Conservation (phyloP, 148 eudicot species). For the Salicornia ramosissima region DNA sequence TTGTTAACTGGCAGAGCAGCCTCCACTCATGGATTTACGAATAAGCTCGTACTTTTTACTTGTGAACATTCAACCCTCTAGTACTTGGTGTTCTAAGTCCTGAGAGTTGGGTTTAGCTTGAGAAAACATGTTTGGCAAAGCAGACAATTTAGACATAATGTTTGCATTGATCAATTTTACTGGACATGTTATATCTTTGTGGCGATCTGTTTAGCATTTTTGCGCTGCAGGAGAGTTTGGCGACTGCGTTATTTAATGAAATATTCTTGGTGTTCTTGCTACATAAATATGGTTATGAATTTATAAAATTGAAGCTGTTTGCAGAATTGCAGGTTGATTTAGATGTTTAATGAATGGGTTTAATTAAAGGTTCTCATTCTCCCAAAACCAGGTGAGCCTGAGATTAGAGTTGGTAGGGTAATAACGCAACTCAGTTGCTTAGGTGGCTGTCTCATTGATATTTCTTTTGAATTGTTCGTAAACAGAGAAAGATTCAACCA, state of each 20-base stretch:
- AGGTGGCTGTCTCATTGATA: no score
- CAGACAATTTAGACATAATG: conserved; percentile 12
- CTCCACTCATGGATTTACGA: conserved; percentile 80
- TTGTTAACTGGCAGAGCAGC: conserved; percentile 75
- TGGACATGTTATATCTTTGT: background rate
- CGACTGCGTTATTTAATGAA: background rate
- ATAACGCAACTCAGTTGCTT: no score
- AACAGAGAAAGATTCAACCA: no score
- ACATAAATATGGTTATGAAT: background rate
- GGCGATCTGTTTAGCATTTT: background rate
- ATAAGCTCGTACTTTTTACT: conserved; percentile 17
- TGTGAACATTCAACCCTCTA: background rate
- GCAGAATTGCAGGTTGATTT: no score
- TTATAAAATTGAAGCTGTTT: background rate
- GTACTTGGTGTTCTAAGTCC: background rate
- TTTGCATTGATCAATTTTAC: background rate
- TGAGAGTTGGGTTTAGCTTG: background rate
- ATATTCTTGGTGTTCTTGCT: background rate
- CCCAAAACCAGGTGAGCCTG: no score
- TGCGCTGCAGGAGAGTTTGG: background rate
- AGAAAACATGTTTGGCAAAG: conserved; percentile 4
- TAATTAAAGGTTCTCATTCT: background rate
- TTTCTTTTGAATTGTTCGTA: no score
- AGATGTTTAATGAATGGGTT: no score
- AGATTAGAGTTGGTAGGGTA: no score